Evolutionary conservation across 257 asterid genomes (phyloP), one percentile per base, ranked within the genome.

Genomic region (Solanum pennellii): DNA sequence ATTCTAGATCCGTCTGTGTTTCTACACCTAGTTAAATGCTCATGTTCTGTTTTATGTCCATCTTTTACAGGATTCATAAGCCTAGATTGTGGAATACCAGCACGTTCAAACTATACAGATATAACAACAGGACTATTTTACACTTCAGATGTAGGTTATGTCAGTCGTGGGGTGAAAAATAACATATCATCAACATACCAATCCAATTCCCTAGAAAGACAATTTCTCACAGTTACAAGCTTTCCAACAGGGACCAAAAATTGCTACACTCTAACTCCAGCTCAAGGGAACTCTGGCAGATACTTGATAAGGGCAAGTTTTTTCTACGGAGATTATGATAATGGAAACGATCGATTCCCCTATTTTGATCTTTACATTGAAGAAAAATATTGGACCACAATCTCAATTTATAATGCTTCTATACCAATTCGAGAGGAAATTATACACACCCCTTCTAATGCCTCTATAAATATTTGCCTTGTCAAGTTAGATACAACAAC

Each of bases 31-130:
- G 29, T 27, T 3, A 15, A 29, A 10, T 16, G n/a, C 84, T 79
- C 10, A 45, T 15, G 41, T 45, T 35, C 8, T 83, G 29, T 65
- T n/a, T 65, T 12, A 14, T 39, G 62, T 56, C 7, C 59, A 8
- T 83, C 4, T 49, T 39, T 37, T 47, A 18, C 75, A 89, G 91
- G 90, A 20, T 89, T 89, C 90, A 80, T 87, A 49, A 89, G 91
- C 85, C 27, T 89, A 11, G 91, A 87, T 79, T 87, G 91, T 82
- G 90, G 91, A 37, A 31, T 83, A 37, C 71, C 84, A 23, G 83
- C 69, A 37, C 75, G 52, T 71, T 52, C 90, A 18, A 42, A 31
- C 39, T 89, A 89, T 39, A 87, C 85, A 2, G 89, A 89, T 47
- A 42, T 44, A 3, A 27, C 0, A 41, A 89, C 88, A 5, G 87